These are phyloP conservation scores for Agastache rugosa DNA, from an alignment of 257 asterid species.

Conservation along the genomic window DNA sequence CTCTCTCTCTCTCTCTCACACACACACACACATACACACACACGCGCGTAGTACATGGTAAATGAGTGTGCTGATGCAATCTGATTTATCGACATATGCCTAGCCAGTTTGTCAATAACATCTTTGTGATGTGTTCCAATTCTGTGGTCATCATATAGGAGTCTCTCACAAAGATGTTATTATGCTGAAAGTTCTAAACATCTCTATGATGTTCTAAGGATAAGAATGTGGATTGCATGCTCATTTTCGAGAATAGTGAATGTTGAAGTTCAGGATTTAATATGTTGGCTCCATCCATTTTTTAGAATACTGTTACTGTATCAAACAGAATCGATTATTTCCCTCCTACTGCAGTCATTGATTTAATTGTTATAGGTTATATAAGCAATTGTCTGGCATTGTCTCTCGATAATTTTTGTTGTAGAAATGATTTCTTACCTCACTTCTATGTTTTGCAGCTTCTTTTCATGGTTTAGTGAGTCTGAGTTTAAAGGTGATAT, in stretches of 20 bases:
- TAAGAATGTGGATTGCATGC: not conserved
- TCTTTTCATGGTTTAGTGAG: slow-evolving; percentile 79
- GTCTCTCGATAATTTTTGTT: slow-evolving; percentile 27
- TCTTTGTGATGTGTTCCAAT: too few species aligned
- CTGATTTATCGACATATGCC: too few species aligned
- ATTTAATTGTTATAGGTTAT: not conserved
- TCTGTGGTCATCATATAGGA: too few species aligned
- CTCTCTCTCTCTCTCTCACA: not conserved
- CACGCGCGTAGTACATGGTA: not conserved
- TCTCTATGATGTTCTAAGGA: too few species aligned
- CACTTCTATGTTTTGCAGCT: slow-evolving; percentile 58
- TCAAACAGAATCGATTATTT: not conserved
- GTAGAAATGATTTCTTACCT: slow-evolving; percentile 28
- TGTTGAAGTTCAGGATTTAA: not conserved
- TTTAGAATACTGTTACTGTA: not conserved
- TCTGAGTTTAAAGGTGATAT: slow-evolving; percentile 63
- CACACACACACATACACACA: not conserved
- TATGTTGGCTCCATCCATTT: not conserved
- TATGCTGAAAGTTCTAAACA: too few species aligned
- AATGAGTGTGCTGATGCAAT: not conserved
- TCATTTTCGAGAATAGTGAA: too few species aligned
- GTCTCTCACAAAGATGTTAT: too few species aligned
- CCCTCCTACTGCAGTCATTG: not conserved
- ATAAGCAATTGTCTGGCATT: slow-evolving; percentile 29
- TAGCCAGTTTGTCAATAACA: too few species aligned